These are phyloP conservation scores for Aspergillus aculeatus DNA, from an alignment of 2,329 filamentous ascomycete genomes.

Conservation along the genomic window DNA sequence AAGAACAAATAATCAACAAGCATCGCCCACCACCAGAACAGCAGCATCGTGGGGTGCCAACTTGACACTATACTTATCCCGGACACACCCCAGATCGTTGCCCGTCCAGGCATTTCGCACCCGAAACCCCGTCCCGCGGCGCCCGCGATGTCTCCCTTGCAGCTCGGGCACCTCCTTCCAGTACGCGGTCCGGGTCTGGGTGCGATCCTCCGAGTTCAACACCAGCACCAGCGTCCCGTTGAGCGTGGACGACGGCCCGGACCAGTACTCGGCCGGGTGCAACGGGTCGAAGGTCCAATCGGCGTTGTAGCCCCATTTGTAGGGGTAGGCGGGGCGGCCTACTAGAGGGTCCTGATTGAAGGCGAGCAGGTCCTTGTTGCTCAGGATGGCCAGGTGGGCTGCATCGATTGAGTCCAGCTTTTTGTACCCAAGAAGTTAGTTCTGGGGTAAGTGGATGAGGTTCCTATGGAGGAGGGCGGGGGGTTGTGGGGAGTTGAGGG, in stretches of 20 bases:
- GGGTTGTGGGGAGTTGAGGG: too few relatives aligned
- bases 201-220: conserved; percentile 29
- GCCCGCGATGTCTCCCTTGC: neutral
- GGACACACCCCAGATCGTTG: conserved; percentile 31
- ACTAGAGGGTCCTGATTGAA: conserved; percentile 50
- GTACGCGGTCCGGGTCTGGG: conserved; percentile 24
- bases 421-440: neutral
- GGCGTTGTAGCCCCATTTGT: conserved; percentile 38
- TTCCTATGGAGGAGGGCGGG: neutral
- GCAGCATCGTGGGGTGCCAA: conserved; percentile 32
- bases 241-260: conserved; percentile 29
- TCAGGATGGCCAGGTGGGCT: conserved; percentile 43
- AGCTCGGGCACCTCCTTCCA: conserved; percentile 35
- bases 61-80: conserved; percentile 21
- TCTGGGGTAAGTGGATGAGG: neutral
- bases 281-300: conserved; percentile 35
- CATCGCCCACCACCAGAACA: conserved; percentile 28
- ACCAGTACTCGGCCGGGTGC: conserved; percentile 40
- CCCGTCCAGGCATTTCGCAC: conserved; percentile 34
- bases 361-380: conserved; percentile 40
- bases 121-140: conserved; percentile 14
- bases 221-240: conserved; percentile 33
- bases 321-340: conserved; percentile 46
- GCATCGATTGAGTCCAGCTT: conserved; percentile 38
- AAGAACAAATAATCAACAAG: conserved; percentile 1